Percentiles rank a stretch among this genome's conserved stretches.
Conservation (phyloP, 495 filamentous ascomycete species). For the Poronia punctata region DNA sequence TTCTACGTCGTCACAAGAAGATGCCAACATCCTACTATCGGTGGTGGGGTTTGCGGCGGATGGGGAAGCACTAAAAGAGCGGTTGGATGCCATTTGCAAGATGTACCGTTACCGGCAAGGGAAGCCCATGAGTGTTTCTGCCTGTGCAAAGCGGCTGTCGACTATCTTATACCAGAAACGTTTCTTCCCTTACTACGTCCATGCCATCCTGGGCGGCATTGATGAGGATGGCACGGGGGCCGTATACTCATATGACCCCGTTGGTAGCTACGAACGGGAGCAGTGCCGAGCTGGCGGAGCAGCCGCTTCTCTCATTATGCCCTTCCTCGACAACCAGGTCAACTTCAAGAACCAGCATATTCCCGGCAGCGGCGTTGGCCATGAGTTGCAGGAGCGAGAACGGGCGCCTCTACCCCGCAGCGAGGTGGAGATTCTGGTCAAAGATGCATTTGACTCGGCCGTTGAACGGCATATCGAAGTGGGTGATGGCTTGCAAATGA, state of each 20-base stretch:
- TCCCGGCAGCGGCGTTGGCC: slow-evolving; percentile 78
- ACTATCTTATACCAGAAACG: slow-evolving; percentile 95
- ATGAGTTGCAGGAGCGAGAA: slow-evolving; percentile 65
- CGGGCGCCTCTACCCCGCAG: slow-evolving; percentile 57
- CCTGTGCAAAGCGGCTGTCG: slow-evolving; percentile 84
- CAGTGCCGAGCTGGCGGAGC: slow-evolving; percentile 91
- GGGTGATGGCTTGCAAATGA: slow-evolving; percentile 91
- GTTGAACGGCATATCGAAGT: slow-evolving; percentile 99
- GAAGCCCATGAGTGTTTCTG: slow-evolving; percentile 84
- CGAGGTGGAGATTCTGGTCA: slow-evolving; percentile 78
- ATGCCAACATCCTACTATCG: slow-evolving; percentile 77
- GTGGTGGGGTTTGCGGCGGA: slow-evolving; percentile 96
- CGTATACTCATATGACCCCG: slow-evolving; percentile 94
- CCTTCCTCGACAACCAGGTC: slow-evolving; percentile 98
- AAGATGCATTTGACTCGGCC: slow-evolving; percentile 95
- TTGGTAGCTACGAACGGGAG: slow-evolving; percentile 93
- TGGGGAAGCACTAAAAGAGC: slow-evolving; percentile 81
- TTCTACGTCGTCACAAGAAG: slow-evolving; percentile 73
- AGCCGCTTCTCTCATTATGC: slow-evolving; percentile 96
- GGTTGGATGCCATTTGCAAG: slow-evolving; percentile 84
- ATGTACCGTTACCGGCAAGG: slow-evolving; percentile 96
- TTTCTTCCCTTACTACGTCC: slow-evolving; percentile 97
- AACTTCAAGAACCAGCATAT: slow-evolving; percentile 99
- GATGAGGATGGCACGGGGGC: slow-evolving; percentile 94
- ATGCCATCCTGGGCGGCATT: slow-evolving; percentile 85